phyloP scores from a whole-genome alignment of 306 rosid genomes.

The Citrullus mucosospermus region DNA sequence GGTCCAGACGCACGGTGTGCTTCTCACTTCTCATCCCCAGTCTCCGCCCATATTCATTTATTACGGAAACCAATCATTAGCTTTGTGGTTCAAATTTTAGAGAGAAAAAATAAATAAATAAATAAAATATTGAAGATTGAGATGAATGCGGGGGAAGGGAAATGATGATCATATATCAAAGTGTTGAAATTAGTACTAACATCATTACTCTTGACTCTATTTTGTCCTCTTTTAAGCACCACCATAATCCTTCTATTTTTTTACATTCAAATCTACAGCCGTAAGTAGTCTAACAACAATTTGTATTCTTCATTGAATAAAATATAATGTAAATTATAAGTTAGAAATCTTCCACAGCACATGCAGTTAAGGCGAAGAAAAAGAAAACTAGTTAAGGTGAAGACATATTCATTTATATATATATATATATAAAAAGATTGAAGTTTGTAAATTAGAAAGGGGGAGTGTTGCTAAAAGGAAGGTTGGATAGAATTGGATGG shows the following conservation, averaged over 20 bases:
- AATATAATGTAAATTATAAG: too few relatives aligned
- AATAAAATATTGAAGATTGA: conserved; percentile 4
- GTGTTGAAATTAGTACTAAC: conserved; percentile 6
- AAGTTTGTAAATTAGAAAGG: too few relatives aligned
- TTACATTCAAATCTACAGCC: too few relatives aligned
- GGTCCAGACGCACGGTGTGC: conserved; percentile 1
- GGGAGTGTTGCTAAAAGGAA: background rate
- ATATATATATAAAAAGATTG: too few relatives aligned
- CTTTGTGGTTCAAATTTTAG: background rate
- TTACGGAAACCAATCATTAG: background rate
- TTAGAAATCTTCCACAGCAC: too few relatives aligned
- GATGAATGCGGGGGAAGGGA: conserved; percentile 18
- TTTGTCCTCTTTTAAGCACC: background rate
- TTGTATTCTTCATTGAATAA: too few relatives aligned
- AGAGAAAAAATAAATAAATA: background rate
- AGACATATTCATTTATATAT: too few relatives aligned
- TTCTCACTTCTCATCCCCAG: background rate
- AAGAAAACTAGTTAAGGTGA: too few relatives aligned
- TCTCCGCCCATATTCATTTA: background rate
- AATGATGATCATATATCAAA: conserved; percentile 11
- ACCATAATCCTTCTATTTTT: too few relatives aligned
- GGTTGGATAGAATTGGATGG: background rate
- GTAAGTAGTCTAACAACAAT: too few relatives aligned
- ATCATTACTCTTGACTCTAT: conserved; percentile 39
- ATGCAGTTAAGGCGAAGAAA: too few relatives aligned